Evolutionary conservation across 352 stramenopile species (phyloP).

Genomic region (Halophytophthora batemanensis): DNA sequence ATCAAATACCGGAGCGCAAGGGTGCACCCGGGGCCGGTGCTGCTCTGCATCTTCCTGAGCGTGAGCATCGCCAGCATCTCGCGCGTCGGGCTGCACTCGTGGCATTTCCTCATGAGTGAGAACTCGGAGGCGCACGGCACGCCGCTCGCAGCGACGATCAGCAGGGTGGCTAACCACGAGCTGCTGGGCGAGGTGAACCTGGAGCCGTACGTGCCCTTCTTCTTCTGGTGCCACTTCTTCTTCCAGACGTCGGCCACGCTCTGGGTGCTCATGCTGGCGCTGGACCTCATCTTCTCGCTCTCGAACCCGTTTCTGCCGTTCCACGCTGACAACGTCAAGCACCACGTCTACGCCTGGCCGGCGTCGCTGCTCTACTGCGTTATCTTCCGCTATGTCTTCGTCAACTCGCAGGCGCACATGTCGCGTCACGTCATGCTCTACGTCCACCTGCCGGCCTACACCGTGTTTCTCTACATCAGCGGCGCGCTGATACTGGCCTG

Average conservation of each 20-base stretch:
- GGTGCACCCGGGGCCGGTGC: constrained; percentile 64
- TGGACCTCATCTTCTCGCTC: constrained; percentile 85
- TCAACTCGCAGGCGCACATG: constrained; percentile 14
- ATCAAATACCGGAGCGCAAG: constrained; percentile 55
- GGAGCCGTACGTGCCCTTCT: constrained; percentile 58
- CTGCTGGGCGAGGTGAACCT: constrained; percentile 28
- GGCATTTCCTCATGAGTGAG: constrained; percentile 22
- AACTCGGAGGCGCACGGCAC: constrained; percentile 13
- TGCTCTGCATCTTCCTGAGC: constrained; percentile 78
- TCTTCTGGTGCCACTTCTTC: constrained; percentile 86
- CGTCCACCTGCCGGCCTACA: constrained; percentile 63
- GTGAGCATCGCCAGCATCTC: constrained; percentile 63
- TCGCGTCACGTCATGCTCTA: constrained; percentile 61
- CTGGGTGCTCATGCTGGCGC: constrained; percentile 84
- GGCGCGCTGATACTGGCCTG: constrained; percentile 57
- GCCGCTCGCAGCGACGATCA: constrained; percentile 44
- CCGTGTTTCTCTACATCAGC: constrained; percentile 68
- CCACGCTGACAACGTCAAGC: constrained; percentile 82
- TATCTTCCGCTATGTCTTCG: constrained; percentile 63
- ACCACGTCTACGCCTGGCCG: constrained; percentile 82
- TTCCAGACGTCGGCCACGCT: constrained; percentile 75
- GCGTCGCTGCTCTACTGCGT: constrained; percentile 62
- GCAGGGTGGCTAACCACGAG: constrained; percentile 58
- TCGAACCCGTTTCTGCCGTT: constrained; percentile 87
- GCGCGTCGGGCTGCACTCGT: constrained; percentile 61